Conservation (phyloP, 2,329 filamentous ascomycete species). For the Talaromyces amestolkiae region DNA sequence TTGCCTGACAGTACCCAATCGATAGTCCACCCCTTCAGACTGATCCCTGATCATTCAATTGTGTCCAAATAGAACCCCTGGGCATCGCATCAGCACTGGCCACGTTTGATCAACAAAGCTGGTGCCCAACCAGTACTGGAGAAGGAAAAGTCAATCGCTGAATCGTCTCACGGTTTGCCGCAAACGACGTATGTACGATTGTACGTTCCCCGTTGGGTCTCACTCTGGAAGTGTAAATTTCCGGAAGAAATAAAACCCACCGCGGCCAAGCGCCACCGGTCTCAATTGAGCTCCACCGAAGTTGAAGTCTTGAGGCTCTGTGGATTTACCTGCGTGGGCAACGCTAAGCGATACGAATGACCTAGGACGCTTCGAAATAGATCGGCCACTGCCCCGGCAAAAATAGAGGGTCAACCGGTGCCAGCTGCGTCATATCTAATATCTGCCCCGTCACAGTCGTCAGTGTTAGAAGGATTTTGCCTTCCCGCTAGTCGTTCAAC, state of each 20-base stretch:
- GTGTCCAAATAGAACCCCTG: background rate
- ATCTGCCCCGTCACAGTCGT: background rate
- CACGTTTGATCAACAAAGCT: conserved; percentile 1
- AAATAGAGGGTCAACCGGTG: conserved; percentile 11
- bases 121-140: conserved; percentile 7
- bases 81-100: background rate
- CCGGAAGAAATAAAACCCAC: background rate
- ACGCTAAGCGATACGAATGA: background rate
- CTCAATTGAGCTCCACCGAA: conserved; percentile 1
- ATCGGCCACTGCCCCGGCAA: conserved; percentile 6
- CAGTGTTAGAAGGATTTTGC: background rate
- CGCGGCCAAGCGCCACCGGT: conserved; percentile 8
- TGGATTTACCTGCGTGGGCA: background rate
- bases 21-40: background rate
- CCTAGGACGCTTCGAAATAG: background rate
- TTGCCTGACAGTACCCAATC: background rate
- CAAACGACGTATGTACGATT: background rate
- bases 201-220: background rate
- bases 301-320: conserved; percentile 15
- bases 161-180: background rate
- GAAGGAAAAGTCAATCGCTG: conserved; percentile 9
- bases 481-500: conserved; percentile 6
- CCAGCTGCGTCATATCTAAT: conserved; percentile 9
- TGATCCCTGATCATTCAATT: background rate
- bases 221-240: background rate